A percentile compares a stretch with the other conserved stretches of the same genome.
These are phyloP conservation scores for Lojkania enalia DNA, from an alignment of 2,329 filamentous ascomycete species.

Conservation along the genomic window DNA sequence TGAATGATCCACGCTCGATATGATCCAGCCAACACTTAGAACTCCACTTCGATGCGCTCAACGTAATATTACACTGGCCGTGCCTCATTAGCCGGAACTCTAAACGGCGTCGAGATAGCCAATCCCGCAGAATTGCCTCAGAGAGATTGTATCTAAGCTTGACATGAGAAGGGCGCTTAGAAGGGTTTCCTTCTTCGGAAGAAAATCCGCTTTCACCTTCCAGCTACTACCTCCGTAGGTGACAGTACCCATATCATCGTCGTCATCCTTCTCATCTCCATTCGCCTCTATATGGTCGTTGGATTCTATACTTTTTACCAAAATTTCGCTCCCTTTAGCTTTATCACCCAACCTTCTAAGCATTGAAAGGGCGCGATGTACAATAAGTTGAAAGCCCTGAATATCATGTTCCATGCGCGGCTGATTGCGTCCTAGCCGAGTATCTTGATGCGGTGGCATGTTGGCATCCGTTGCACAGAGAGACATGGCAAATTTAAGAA, in stretches of 20 bases:
- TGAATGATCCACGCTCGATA: too few species aligned
- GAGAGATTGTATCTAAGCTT: conserved; percentile 47
- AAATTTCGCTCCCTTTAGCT: conserved; percentile 39
- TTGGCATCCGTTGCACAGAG: conserved; percentile 50
- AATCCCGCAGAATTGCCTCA: conserved; percentile 48
- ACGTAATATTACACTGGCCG: too few species aligned
- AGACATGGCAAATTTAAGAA: conserved; percentile 74
- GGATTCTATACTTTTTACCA: conserved; percentile 32
- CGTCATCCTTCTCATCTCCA: conserved; percentile 31
- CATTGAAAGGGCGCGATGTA: conserved; percentile 52
- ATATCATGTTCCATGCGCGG: conserved; percentile 39
- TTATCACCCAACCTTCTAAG: conserved; percentile 53
- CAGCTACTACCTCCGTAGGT: conserved; percentile 35
- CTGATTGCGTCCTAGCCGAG: conserved; percentile 27
- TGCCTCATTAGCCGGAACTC: too few species aligned
- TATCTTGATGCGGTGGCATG: conserved; percentile 32
- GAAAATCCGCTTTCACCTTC: conserved; percentile 46
- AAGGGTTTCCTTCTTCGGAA: conserved; percentile 51
- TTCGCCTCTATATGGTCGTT: conserved; percentile 31
- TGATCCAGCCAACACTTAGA: too few species aligned
- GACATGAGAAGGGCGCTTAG: conserved; percentile 52
- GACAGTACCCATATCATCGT: conserved; percentile 39
- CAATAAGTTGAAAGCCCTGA: conserved; percentile 45
- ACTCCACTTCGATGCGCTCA: too few species aligned
- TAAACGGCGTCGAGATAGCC: conserved; percentile 43